Percentiles rank a stretch among this genome's conserved stretches.
Conservation (phyloP, 2,329 filamentous ascomycete genomes). For the Aureobasidium leucospermi region DNA sequence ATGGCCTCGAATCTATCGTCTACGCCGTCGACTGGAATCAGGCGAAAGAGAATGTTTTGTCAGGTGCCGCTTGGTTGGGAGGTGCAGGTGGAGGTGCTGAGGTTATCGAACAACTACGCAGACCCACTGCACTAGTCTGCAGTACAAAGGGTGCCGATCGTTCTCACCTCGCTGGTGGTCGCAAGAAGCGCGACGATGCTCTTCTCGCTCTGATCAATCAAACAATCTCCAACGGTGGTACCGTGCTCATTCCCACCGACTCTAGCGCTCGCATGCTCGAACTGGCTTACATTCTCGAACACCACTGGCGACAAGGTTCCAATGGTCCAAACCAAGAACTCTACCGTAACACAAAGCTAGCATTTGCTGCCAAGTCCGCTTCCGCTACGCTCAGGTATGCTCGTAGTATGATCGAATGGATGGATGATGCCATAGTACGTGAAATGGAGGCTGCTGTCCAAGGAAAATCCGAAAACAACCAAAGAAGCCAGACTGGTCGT, state of each 20-base stretch:
- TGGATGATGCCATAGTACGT: slow-evolving; percentile 90
- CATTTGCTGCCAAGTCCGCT: slow-evolving; percentile 77
- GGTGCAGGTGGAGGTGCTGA: slow-evolving; percentile 77
- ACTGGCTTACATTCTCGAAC: slow-evolving; percentile 83
- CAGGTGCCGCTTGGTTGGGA: slow-evolving; percentile 88
- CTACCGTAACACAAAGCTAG: slow-evolving; percentile 53
- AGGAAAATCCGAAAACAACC: slow-evolving; percentile 26
- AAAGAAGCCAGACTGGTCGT: slow-evolving; percentile 20
- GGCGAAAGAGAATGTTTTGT: slow-evolving; percentile 88
- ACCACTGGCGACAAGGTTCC: slow-evolving; percentile 65
- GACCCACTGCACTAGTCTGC: slow-evolving; percentile 89
- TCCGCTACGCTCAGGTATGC: slow-evolving; percentile 85
- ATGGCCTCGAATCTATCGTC: slow-evolving; percentile 92
- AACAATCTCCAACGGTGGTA: slow-evolving; percentile 74
- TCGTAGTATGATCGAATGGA: slow-evolving; percentile 96
- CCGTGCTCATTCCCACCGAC: slow-evolving; percentile 87
- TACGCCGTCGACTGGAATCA: slow-evolving; percentile 99
- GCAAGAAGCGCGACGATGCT: slow-evolving; percentile 76
- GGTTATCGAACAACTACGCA: slow-evolving; percentile 86
- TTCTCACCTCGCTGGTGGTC: slow-evolving; percentile 49
- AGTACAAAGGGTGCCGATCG: slow-evolving; percentile 75
- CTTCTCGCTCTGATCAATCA: slow-evolving; percentile 74
- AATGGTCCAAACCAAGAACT: slow-evolving; percentile 32
- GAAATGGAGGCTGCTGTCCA: slow-evolving; percentile 49
- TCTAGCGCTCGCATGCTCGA: slow-evolving; percentile 93